A percentile compares a stretch with the other conserved stretches of the same genome.
Evolutionary conservation across 139 green algal species (phyloP).

Genomic region (Chlorella sp.): DNA sequence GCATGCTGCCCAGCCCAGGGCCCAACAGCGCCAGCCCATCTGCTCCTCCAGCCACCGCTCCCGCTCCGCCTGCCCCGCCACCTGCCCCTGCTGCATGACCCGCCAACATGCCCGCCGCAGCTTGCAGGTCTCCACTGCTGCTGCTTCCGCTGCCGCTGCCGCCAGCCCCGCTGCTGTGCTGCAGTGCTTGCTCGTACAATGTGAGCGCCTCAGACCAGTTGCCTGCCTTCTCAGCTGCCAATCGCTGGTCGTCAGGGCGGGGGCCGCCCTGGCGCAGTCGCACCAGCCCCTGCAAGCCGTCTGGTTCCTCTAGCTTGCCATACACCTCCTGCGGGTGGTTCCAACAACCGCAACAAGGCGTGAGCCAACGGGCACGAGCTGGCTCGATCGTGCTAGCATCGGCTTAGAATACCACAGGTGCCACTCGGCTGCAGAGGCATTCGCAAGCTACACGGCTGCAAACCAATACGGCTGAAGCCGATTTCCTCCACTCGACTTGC

Average conservation of each 20-base stretch:
- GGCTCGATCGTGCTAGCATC: too few species aligned
- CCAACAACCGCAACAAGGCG: too few species aligned
- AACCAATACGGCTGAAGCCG: too few species aligned
- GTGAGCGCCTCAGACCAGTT: conserved; percentile 88
- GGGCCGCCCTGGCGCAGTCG: conserved; percentile 71
- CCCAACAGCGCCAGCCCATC: too few species aligned
- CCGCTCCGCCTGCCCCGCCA: neutral
- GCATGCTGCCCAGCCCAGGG: conserved; percentile 40
- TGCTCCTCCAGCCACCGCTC: too few species aligned
- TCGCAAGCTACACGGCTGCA: too few species aligned
- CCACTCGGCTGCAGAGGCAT: too few species aligned
- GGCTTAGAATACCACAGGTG: too few species aligned
- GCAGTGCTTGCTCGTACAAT: conserved; percentile 84
- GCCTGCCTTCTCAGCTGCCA: conserved; percentile 89
- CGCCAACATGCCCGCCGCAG: neutral
- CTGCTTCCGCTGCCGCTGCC: neutral
- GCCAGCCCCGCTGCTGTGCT: conserved; percentile 4
- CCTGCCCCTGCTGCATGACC: neutral
- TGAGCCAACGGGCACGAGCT: too few species aligned
- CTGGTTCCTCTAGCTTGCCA: conserved; percentile 90
- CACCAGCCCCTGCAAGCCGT: conserved; percentile 85
- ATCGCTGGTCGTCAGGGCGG: conserved; percentile 60
- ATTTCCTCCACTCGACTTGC: neutral
- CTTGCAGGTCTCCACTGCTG: neutral
- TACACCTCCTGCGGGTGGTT: conserved; percentile 90